Percentiles rank a stretch among this genome's conserved stretches.
phyloP scores from a whole-genome alignment of 495 filamentous ascomycete genomes.

The Trichoderma erinaceum region DNA sequence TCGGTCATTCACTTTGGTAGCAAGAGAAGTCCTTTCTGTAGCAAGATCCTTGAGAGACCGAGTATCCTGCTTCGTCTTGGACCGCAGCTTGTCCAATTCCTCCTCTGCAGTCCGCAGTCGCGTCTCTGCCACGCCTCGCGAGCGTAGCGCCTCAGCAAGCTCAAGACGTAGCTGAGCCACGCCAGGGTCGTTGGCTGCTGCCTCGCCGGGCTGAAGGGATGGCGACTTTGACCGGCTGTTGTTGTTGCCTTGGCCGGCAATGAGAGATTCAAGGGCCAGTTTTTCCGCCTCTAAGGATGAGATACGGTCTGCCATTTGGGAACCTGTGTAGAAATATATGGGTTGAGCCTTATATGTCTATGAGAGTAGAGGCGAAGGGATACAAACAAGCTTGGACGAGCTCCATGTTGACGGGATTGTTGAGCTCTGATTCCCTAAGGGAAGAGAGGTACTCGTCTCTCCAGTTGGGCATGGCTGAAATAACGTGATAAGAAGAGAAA shows the following conservation, averaged over 20 bases:
- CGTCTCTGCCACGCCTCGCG: conserved; percentile 57
- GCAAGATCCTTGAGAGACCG: conserved; percentile 56
- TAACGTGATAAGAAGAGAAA: background rate
- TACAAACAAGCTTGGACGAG: conserved; percentile 41
- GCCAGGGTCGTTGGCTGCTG: conserved; percentile 26
- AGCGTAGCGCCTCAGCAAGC: conserved; percentile 67
- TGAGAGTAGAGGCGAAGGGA: conserved; percentile 16
- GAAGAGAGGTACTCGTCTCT: conserved; percentile 39
- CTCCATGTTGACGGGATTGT: conserved; percentile 38
- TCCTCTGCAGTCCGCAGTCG: conserved; percentile 53
- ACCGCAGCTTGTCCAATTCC: conserved; percentile 54
- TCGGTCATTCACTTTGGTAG: conserved; percentile 62
- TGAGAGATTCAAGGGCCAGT: conserved; percentile 27
- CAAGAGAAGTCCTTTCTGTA: conserved; percentile 54
- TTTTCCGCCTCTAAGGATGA: conserved; percentile 50
- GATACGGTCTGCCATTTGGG: conserved; percentile 62
- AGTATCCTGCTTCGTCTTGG: conserved; percentile 47
- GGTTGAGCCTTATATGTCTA: conserved; percentile 18
- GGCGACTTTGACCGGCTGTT: conserved; percentile 17
- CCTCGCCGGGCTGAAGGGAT: conserved; percentile 25
- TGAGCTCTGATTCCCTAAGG: conserved; percentile 37
- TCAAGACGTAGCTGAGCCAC: conserved; percentile 53
- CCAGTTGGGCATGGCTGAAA: conserved; percentile 39
- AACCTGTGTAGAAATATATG: conserved; percentile 47
- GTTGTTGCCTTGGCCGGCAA: conserved; percentile 18